Conservation (phyloP, 176 grass and related monocot genomes). For the Tillandsia fasciculata region DNA sequence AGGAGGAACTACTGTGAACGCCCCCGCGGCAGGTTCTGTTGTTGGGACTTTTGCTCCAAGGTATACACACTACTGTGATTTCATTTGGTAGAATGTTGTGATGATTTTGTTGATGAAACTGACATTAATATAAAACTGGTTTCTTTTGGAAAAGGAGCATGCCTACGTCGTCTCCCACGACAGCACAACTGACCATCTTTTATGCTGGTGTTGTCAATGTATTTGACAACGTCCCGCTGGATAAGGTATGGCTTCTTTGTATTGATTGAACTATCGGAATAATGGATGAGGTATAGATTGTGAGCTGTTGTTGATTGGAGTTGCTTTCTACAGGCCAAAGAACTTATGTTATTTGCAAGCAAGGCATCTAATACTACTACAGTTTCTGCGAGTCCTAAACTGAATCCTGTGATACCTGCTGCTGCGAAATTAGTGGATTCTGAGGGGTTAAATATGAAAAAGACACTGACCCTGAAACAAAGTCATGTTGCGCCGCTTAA, state of each 20-base stretch:
- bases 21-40: conserved; percentile 8
- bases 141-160: conserved; percentile 38
- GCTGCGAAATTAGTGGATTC: conserved; percentile 28
- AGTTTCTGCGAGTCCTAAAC: not conserved
- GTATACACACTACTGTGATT: conserved; percentile 19
- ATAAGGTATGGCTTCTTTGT: conserved; percentile 42
- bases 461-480: conserved; percentile 23
- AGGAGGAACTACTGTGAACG: conserved; percentile 21
- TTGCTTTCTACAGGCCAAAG: conserved; percentile 48
- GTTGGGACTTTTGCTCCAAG: conserved; percentile 39
- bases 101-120: not conserved
- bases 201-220: conserved; percentile 75
- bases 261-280: not conserved
- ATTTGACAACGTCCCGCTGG: conserved; percentile 58
- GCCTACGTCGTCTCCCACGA: conserved; percentile 23
- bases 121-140: conserved; percentile 20
- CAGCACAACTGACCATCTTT: conserved; percentile 72
- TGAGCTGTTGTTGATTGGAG: not conserved
- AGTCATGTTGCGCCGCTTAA: conserved; percentile 15
- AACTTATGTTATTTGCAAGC: conserved; percentile 73
- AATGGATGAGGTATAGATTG: not conserved
- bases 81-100: not conserved
- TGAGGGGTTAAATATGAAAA: conserved; percentile 28
- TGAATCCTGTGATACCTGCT: not conserved
- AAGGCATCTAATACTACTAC: conserved; percentile 35